Base-by-base conservation (phyloP, 1,284 basidiomycete species). In the Ceratobasidium sp. region DNA sequence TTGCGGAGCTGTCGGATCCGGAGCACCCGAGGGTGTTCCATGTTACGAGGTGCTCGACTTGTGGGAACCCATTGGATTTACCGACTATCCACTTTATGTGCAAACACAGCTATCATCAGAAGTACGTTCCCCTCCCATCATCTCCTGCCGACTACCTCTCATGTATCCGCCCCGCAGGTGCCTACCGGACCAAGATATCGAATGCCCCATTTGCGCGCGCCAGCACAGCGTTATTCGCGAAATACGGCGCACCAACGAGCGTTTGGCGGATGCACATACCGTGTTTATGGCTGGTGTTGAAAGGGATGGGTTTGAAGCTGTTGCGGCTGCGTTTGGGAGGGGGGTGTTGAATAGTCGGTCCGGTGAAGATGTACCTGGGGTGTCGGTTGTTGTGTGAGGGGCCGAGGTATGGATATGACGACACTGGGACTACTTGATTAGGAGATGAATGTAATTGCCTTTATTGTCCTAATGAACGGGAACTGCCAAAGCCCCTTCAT, bases 41-140 rank as follows among this genome's bases (percentile, higher is more conserved):
- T 80, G 93, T 97, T 78, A 96, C 95, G 3, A 87, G 94, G 50
- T 99, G 97, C 82, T 91, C 94, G 17, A 88, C 91, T 4, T 99
- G 98, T 81, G 88, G 90, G 19, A 94, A 91, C 0, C 93, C 94
- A 79, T 89, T 99, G 75, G 96, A 98, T 81, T 87, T 98, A 22
- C 97, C 97, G 0, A 93, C 90, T 75, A 88, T 99, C 3, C 97
- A 99, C 83, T 99, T 99, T 80, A 98, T 99, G 97, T 99, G 97
- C 84, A 92, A 93, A 80, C 97, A 99, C 82, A 96, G 93, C 76
- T 99, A 95, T 84, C 98, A 99, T 81, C 95, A 97, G 82, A 86
- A 95, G 93, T 94, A 66, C 24, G 84, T 84, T 1, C n/a, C 54
- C 31, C 33, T 15, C 17, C 48, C 5, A 41, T 8, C 31, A 50